Percentiles rank a stretch among this genome's conserved stretches.
These are phyloP conservation scores for Hymenoscyphus occultus DNA, from an alignment of 2,329 filamentous ascomycete species.

Conservation along the genomic window DNA sequence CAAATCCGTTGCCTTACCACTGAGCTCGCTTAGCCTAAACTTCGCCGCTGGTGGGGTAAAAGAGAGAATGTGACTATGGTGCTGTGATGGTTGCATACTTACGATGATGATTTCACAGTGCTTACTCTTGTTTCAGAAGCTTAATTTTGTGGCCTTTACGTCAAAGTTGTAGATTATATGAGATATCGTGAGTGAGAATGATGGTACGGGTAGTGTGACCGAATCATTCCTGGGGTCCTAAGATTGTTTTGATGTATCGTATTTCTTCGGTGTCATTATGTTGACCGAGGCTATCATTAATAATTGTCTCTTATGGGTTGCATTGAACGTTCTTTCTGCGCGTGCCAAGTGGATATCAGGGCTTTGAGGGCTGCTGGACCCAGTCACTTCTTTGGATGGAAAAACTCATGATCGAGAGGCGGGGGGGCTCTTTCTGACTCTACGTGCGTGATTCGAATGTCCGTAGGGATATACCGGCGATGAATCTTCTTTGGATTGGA, in stretches of 20 bases:
- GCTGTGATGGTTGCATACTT: neutral
- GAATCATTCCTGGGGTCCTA: neutral
- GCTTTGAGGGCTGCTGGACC: neutral
- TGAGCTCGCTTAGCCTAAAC: neutral
- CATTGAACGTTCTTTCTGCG: neutral
- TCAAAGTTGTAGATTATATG: neutral
- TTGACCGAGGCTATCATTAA: neutral
- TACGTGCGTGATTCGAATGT: neutral
- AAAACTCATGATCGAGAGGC: neutral
- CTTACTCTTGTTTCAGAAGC: neutral
- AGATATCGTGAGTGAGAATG: neutral
- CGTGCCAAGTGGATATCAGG: neutral
- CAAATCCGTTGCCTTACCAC: neutral
- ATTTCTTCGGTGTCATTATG: neutral
- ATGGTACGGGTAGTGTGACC: neutral
- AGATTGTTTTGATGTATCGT: neutral
- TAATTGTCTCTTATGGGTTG: neutral
- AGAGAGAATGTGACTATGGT: neutral
- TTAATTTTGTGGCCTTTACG: neutral
- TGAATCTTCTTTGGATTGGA: neutral
- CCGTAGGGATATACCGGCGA: neutral
- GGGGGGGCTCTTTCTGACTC: neutral
- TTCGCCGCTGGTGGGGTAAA: neutral
- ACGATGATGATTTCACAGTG: neutral
- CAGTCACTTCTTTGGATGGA: neutral